Evolutionary conservation across 768 basidiomycete genomes (phyloP).

Genomic region (Suillus bovinus): DNA sequence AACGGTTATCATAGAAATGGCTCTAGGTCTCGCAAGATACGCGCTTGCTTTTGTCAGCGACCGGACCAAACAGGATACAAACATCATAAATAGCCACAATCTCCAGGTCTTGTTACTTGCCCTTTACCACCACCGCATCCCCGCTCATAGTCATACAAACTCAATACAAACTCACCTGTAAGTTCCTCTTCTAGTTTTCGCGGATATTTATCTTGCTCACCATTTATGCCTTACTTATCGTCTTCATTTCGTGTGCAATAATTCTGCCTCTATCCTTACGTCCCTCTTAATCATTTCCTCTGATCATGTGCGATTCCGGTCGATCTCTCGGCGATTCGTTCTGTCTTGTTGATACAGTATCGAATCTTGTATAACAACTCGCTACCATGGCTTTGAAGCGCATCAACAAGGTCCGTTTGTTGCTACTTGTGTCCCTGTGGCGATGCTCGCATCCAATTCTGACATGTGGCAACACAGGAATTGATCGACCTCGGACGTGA

Average conservation of each 20-base stretch:
- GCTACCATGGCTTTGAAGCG: conserved; percentile 91
- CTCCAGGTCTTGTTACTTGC: conserved; percentile 19
- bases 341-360: conserved; percentile 17
- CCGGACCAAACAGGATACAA: conserved; percentile 44
- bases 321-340: conserved; percentile 30
- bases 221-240: not conserved
- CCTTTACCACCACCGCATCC: conserved; percentile 28
- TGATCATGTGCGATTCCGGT: conserved; percentile 41
- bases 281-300: conserved; percentile 16
- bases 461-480: conserved; percentile 60
- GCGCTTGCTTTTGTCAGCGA: conserved; percentile 32
- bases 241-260: not conserved
- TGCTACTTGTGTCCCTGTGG: conserved; percentile 13
- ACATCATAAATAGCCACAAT: conserved; percentile 37
- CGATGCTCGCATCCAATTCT: conserved; percentile 19
- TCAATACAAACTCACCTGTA: conserved; percentile 17
- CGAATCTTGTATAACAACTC: conserved; percentile 13
- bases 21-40: not conserved
- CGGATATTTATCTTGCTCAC: no score
- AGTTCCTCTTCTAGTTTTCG: conserved; percentile 1
- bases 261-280: conserved; percentile 3
- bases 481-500: conserved; percentile 98
- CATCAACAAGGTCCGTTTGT: conserved; percentile 88
- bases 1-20: not conserved
- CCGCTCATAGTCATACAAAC: conserved; percentile 8